Conservation (phyloP, 2,329 filamentous ascomycete genomes). For the Juglanconis juglandina region DNA sequence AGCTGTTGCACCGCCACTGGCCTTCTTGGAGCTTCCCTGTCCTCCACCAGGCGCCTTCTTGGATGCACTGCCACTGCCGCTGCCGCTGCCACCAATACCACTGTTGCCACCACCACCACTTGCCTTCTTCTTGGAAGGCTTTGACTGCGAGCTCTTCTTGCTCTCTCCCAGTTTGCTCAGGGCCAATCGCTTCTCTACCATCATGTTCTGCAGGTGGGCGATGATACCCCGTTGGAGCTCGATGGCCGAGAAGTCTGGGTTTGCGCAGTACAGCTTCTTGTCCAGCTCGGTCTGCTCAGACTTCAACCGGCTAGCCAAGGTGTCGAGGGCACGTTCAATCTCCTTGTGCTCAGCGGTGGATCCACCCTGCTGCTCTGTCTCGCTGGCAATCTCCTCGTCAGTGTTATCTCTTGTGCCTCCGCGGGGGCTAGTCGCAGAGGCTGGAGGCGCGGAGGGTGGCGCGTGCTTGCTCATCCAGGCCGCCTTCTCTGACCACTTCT, state of each 20-base stretch:
- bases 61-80: slow-evolving; percentile 23
- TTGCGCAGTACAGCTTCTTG: slow-evolving; percentile 46
- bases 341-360: slow-evolving; percentile 33
- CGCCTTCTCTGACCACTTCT: slow-evolving; percentile 73
- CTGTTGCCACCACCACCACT: slow-evolving; percentile 15
- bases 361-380: slow-evolving; percentile 53
- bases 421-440: slow-evolving; percentile 59
- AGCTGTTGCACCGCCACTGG: slow-evolving; percentile 22
- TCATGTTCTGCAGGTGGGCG: slow-evolving; percentile 63
- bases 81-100: slow-evolving; percentile 15
- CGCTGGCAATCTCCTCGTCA: slow-evolving; percentile 68
- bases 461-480: slow-evolving; percentile 77
- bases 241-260: slow-evolving; percentile 50
- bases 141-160: slow-evolving; percentile 52
- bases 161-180: slow-evolving; percentile 58
- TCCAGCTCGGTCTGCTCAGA: slow-evolving; percentile 59
- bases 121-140: slow-evolving; percentile 53
- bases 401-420: slow-evolving; percentile 68
- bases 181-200: slow-evolving; percentile 68
- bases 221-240: slow-evolving; percentile 61
- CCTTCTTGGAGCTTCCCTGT: slow-evolving; percentile 32
- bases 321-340: slow-evolving; percentile 46
- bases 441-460: slow-evolving; percentile 32
- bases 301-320: slow-evolving; percentile 48
- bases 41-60: slow-evolving; percentile 41